Evolutionary conservation across 108 stramenopile species (phyloP).

Genomic region (Epipyxis sp.): DNA sequence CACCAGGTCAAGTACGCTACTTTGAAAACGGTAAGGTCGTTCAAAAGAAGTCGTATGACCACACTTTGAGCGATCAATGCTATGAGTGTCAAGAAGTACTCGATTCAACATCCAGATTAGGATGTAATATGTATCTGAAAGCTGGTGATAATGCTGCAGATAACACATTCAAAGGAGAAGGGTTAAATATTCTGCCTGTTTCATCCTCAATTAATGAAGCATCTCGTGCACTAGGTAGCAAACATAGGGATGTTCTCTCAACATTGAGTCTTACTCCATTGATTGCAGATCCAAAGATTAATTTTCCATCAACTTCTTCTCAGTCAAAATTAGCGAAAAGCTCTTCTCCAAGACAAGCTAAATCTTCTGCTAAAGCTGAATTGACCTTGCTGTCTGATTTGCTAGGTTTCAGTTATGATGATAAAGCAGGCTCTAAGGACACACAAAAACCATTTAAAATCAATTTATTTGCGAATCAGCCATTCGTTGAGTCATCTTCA

Average conservation of each 20-base stretch:
- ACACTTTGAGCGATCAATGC: not conserved
- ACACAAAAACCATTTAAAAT: constrained; percentile 28
- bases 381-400: constrained; percentile 30
- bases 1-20: constrained; percentile 13
- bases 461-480: constrained; percentile 21
- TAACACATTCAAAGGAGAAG: no score
- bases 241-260: no score
- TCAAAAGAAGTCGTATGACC: not conserved
- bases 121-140: constrained; percentile 10
- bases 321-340: constrained; percentile 8
- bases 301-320: not conserved
- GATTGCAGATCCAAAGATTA: not conserved
- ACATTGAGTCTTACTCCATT: no score
- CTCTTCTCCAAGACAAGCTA: not conserved
- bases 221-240: not conserved
- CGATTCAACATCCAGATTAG: constrained; percentile 8
- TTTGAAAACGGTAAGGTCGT: constrained; percentile 22
- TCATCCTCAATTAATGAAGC: constrained; percentile 13
- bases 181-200: not conserved
- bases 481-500: no score
- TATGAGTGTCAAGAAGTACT: not conserved
- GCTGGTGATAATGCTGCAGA: no score
- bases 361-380: constrained; percentile 33
- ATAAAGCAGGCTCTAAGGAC: constrained; percentile 13
- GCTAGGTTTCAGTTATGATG: constrained; percentile 11